Percentiles rank a stretch among this genome's conserved stretches.
Evolutionary conservation across 139 green algal genomes (phyloP).

Genomic region (Chlorella sp.): DNA sequence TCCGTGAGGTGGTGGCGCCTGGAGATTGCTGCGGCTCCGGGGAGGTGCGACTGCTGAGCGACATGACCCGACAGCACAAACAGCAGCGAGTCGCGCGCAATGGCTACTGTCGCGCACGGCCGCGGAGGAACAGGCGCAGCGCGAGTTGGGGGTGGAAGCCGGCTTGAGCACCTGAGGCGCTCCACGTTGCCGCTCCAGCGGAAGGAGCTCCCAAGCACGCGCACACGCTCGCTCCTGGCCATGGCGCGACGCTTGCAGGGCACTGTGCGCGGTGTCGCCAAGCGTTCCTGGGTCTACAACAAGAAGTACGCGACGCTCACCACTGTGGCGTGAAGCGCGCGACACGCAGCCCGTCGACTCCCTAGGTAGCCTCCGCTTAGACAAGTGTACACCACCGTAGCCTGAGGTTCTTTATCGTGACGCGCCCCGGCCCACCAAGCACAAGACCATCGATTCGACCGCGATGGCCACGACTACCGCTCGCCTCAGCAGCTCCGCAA

Average conservation of each 20-base stretch:
- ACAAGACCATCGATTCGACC: not conserved
- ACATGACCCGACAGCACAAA: no score
- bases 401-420: not conserved
- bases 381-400: not conserved
- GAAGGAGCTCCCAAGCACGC: no score
- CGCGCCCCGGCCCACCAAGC: not conserved
- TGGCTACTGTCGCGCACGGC: no score
- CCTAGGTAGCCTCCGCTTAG: not conserved
- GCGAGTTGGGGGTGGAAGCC: no score
- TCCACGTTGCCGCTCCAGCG: not conserved
- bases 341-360: not conserved
- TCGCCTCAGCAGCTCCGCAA: no score
- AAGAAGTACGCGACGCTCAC: slow-evolving; percentile 55
- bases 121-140: no score
- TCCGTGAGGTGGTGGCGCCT: no score
- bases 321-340: not conserved
- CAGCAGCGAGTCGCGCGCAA: no score
- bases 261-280: slow-evolving; percentile 2
- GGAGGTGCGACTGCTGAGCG: no score
- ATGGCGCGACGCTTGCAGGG: slow-evolving; percentile 7
- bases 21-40: no score
- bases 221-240: not conserved
- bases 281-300: slow-evolving; percentile 63
- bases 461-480: not conserved
- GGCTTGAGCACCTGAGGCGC: not conserved